Percentiles rank a stretch among this genome's conserved stretches.
phyloP scores from a whole-genome alignment of 306 rosid species.

The Gleditsia sinensis region DNA sequence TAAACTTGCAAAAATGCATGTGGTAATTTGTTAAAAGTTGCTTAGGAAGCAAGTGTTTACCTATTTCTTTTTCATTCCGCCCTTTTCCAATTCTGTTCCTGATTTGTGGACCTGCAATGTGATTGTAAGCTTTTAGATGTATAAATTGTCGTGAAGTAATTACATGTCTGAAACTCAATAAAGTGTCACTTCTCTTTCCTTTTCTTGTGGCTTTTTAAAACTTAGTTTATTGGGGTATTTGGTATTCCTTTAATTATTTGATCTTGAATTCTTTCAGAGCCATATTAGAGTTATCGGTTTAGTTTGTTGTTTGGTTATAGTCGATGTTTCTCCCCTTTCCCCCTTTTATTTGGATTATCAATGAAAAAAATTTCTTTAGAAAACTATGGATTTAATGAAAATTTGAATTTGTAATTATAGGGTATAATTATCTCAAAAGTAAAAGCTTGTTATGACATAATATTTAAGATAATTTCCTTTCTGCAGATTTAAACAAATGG shows the following conservation, averaged over 20 bases:
- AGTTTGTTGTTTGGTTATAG: background rate
- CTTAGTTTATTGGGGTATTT: constrained; percentile 8
- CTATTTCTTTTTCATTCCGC: too few species aligned
- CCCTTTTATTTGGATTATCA: background rate
- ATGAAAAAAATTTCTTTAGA: background rate
- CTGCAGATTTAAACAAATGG: constrained; percentile 82
- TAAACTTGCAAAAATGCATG: background rate
- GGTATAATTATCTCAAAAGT: background rate
- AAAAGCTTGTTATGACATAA: constrained; percentile 3
- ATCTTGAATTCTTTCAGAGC: background rate
- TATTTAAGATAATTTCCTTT: constrained; percentile 1
- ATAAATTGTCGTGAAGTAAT: constrained; percentile 3
- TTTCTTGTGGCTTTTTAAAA: background rate
- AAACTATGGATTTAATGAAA: constrained; percentile 3
- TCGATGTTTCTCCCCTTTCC: background rate
- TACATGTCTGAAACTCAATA: background rate
- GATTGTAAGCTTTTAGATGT: background rate
- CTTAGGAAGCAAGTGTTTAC: too few species aligned
- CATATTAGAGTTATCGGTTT: background rate
- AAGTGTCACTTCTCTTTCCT: background rate
- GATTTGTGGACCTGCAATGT: too few species aligned
- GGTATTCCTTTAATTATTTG: background rate
- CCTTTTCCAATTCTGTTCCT: background rate
- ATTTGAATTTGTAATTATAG: background rate
- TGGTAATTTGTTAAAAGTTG: background rate